Evolutionary conservation across 1,284 basidiomycete species (phyloP).

Genomic region (Tilletiopsis washingtonensis): DNA sequence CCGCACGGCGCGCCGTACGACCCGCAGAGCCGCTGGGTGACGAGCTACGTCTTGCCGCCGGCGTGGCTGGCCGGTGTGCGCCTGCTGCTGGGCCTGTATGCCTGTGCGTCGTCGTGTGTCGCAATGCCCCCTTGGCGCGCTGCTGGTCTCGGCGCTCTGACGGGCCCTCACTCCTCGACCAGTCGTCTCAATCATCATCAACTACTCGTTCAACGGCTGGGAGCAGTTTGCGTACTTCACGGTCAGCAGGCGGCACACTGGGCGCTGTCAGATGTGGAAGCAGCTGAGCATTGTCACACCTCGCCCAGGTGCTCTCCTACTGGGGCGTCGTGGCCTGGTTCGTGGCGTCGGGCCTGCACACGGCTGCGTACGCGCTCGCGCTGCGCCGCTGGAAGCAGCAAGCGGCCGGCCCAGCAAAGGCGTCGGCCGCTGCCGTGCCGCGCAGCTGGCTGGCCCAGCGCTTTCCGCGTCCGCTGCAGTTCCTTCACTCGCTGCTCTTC

Average conservation of each 20-base stretch:
- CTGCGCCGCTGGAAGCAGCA: constrained; percentile 11
- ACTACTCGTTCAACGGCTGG: constrained; percentile 35
- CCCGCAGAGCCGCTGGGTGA: constrained; percentile 54
- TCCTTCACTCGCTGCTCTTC: constrained; percentile 14
- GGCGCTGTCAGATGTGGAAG: no score
- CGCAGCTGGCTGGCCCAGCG: constrained; percentile 8
- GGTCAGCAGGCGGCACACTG: no score
- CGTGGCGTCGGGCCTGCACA: constrained; percentile 18
- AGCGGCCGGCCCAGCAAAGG: constrained; percentile 16
- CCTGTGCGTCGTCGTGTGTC: no score
- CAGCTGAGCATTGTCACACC: no score
- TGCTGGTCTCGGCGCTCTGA: no score
- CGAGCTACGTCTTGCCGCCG: constrained; percentile 57
- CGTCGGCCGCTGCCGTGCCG: constrained; percentile 8
- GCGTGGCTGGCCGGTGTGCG: constrained; percentile 53
- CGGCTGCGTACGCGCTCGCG: constrained; percentile 9
- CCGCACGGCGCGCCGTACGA: constrained; percentile 53
- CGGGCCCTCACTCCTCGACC: no score
- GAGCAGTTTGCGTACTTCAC: constrained; percentile 24
- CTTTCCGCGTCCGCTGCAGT: constrained; percentile 13
- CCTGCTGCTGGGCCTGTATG: constrained; percentile 55
- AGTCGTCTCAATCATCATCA: constrained; percentile 52
- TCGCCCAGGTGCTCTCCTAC: constrained; percentile 10
- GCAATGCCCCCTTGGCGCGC: no score
- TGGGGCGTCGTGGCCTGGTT: constrained; percentile 22